These are phyloP conservation scores for Pythium utonaiense DNA, from an alignment of 352 stramenopile genomes.

Conservation along the genomic window DNA sequence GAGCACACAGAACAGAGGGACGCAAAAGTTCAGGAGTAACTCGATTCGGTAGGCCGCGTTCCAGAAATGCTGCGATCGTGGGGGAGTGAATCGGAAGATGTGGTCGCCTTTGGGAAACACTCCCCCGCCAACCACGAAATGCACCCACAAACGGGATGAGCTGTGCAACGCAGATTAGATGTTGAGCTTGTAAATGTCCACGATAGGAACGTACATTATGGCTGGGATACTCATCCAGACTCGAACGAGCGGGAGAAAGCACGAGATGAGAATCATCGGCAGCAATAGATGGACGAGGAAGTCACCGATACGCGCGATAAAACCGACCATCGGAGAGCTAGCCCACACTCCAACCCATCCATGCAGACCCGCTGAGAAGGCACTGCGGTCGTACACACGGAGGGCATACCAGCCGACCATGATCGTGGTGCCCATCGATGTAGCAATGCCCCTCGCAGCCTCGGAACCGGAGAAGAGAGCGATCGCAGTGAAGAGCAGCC, in stretches of 20 bases:
- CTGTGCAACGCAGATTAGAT: too few species aligned
- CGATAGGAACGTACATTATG: constrained; percentile 42
- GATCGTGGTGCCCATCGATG: constrained; percentile 79
- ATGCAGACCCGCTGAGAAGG: constrained; percentile 69
- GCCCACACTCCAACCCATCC: constrained; percentile 78
- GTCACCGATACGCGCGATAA: constrained; percentile 57
- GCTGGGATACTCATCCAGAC: constrained; percentile 81
- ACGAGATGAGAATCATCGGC: constrained; percentile 72
- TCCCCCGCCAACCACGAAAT: constrained; percentile 64
- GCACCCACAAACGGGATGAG: constrained; percentile 71
- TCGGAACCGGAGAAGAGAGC: constrained; percentile 52
- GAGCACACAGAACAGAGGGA: constrained; percentile 75
- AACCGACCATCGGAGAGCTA: constrained; percentile 52
- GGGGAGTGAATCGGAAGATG: constrained; percentile 73
- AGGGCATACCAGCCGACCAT: constrained; percentile 86
- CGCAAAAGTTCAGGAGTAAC: constrained; percentile 67
- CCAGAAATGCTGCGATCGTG: constrained; percentile 72
- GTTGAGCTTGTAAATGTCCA: too few species aligned
- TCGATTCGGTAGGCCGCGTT: constrained; percentile 81
- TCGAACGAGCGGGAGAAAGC: constrained; percentile 66
- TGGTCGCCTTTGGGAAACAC: constrained; percentile 73
- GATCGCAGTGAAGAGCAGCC: constrained; percentile 61
- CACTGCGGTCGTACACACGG: constrained; percentile 73
- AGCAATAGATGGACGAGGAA: constrained; percentile 63
- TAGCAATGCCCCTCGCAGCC: constrained; percentile 63